phyloP scores from a whole-genome alignment of 2,329 filamentous ascomycete genomes.

The Penicillium sp. region DNA sequence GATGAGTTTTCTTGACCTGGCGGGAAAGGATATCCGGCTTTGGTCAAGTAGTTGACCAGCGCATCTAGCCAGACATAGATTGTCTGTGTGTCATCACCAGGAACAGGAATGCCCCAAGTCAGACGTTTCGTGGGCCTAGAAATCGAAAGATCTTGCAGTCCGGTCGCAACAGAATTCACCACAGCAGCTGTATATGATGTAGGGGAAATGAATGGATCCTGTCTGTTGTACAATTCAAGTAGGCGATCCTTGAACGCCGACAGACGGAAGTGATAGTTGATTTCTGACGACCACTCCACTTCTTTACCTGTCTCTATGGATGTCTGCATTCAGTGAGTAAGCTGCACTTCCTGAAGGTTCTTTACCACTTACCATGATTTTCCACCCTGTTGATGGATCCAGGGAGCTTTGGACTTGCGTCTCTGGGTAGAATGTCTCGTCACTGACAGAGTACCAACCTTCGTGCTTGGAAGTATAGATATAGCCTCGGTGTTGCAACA shows the following conservation, averaged over 20 bases:
- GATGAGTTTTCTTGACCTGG: slow-evolving; percentile 61
- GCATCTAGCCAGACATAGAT: slow-evolving; percentile 99
- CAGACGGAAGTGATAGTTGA: slow-evolving; percentile 91
- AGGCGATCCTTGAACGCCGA: slow-evolving; percentile 77
- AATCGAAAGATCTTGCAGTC: slow-evolving; percentile 83
- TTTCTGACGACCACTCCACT: slow-evolving; percentile 92
- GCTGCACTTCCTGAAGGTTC: not conserved
- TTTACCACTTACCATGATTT: slow-evolving; percentile 61
- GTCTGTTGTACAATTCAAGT: slow-evolving; percentile 73
- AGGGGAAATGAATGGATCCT: slow-evolving; percentile 76
- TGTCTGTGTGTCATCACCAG: slow-evolving; percentile 78
- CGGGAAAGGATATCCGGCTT: slow-evolving; percentile 75
- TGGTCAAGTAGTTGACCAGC: slow-evolving; percentile 88
- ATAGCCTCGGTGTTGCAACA: slow-evolving; percentile 70
- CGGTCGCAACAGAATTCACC: slow-evolving; percentile 69
- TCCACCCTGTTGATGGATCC: slow-evolving; percentile 77
- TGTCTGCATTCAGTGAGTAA: slow-evolving; percentile 41
- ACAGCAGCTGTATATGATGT: slow-evolving; percentile 72
- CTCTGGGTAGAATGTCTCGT: slow-evolving; percentile 92
- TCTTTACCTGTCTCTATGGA: slow-evolving; percentile 85
- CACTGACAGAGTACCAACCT: slow-evolving; percentile 95
- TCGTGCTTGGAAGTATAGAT: slow-evolving; percentile 85
- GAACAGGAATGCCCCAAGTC: slow-evolving; percentile 85
- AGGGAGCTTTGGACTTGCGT: slow-evolving; percentile 70
- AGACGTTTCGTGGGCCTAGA: slow-evolving; percentile 77